phyloP scores from a whole-genome alignment of 2,329 filamentous ascomycete species.

The Aspergillus costaricaensis region DNA sequence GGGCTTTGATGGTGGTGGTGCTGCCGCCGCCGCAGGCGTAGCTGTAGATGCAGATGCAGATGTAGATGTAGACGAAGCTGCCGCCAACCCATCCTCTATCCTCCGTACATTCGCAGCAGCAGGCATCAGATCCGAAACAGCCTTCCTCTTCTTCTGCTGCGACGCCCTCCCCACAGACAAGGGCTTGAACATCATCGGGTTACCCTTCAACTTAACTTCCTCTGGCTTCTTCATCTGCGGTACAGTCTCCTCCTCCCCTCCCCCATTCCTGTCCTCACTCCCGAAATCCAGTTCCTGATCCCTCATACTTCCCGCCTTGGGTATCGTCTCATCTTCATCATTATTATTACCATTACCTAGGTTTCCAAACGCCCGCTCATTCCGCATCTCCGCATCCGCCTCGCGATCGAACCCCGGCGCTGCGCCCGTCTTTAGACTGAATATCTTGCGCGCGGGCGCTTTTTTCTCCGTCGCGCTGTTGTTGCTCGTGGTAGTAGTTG shows the following conservation, averaged over 20 bases:
- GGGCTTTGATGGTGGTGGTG: constrained; percentile 35
- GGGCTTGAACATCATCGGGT: constrained; percentile 84
- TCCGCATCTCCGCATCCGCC: constrained; percentile 44
- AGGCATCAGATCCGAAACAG: constrained; percentile 17
- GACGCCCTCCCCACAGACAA: constrained; percentile 78
- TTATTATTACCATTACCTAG: constrained; percentile 13
- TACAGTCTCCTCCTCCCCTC: not conserved
- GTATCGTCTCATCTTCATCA: constrained; percentile 27
- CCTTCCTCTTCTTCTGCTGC: constrained; percentile 65
- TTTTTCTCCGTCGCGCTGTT: constrained; percentile 28
- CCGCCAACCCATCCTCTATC: not conserved
- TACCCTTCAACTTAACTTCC: constrained; percentile 63
- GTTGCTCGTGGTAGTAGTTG: constrained; percentile 18
- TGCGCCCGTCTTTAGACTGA: constrained; percentile 80
- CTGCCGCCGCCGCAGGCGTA: constrained; percentile 18
- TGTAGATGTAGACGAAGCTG: constrained; percentile 18
- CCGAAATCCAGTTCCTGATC: constrained; percentile 12
- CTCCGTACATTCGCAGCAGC: no score
- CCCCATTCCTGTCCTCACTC: constrained; percentile 2
- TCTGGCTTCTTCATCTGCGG: constrained; percentile 25
- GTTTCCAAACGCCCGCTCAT: constrained; percentile 28
- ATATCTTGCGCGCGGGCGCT: constrained; percentile 54
- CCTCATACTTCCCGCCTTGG: constrained; percentile 28
- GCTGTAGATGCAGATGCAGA: constrained; percentile 20
- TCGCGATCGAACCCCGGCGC: constrained; percentile 77